Base-by-base conservation (phyloP, 2,329 filamentous ascomycete species). In the Orbilia blumenaviensis region DNA sequence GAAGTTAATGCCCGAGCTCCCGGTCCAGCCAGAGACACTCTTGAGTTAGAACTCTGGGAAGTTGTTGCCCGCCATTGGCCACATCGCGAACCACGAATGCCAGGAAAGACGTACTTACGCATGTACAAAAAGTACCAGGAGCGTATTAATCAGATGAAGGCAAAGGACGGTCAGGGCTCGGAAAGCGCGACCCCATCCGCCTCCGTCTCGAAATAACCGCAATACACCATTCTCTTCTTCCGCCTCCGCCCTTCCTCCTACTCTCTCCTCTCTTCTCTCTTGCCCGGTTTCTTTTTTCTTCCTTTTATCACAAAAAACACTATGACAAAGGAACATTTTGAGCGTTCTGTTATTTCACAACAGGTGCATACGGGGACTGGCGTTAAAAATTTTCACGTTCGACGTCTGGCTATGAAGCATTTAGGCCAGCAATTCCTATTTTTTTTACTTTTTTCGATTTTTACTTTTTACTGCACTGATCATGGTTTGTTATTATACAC, bases 31-130 rank as follows among this genome's bases (percentile, higher is more conserved):
- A 58, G 72, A 9, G 9, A 69, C 9, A 50, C 52, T 3, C 27
- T 77, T 5, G 67, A 77, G n/a, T 44, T 67, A 14, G 72, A 71
- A 21, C 73, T 77, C n/a, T 77, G 73, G 73, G 66, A 77, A 44
- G 73, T 72, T 14, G 66, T 77, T 3, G 60, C 73, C 8, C 61
- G 60, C 6, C 62, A 77, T 36, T 77, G 67, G 66, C 73, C 73
- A 12, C 48, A 67, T n/a, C 62, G 58, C 25, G 72, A 76, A 29
- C 69, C 69, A 36, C 72, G 72, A 16, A 38, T 69, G 6, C 64
- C 64, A 7, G 72, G 72, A 5, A 50, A 76, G 14, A 41, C 42
- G 5, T 76, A 76, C 18, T n/a, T 58, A 10, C 23, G 23, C 14
- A 69, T 76, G 46, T 76, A 76, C 42, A 64, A 52, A 34, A 76